Conservation (phyloP, 768 basidiomycete species). For the Phaeotremella fagi region DNA sequence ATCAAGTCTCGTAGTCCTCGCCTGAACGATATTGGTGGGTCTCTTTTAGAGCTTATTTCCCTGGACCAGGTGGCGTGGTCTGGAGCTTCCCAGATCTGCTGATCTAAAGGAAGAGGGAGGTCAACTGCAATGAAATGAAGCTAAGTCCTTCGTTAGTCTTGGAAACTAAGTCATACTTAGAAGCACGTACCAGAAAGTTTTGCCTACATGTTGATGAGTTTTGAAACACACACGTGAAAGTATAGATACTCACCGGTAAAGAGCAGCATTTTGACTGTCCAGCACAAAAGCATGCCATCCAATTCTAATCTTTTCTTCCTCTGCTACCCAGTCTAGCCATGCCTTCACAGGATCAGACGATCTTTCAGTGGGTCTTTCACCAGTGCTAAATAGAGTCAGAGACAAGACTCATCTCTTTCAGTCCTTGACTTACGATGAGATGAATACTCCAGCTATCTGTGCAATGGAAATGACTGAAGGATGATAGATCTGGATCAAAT, state of each 20-base stretch:
- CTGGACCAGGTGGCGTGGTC: slow-evolving; percentile 5
- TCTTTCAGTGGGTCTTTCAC: background rate
- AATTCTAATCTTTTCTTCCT: slow-evolving; percentile 14
- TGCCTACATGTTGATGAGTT: too few relatives aligned
- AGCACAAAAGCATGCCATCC: slow-evolving; percentile 23
- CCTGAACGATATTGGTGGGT: slow-evolving; percentile 5
- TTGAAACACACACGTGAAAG: too few relatives aligned
- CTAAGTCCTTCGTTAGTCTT: too few relatives aligned
- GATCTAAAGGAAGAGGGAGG: slow-evolving; percentile 4
- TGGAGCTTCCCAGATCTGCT: slow-evolving; percentile 6
- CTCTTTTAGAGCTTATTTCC: background rate
- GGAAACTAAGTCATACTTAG: too few relatives aligned
- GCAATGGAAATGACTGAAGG: slow-evolving; percentile 14
- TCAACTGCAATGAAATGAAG: slow-evolving; percentile 12
- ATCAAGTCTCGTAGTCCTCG: slow-evolving; percentile 12
- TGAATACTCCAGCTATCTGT: slow-evolving; percentile 12
- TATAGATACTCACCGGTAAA: slow-evolving; percentile 1
- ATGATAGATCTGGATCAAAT: slow-evolving; percentile 14
- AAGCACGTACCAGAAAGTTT: background rate
- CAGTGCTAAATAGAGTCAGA: too few relatives aligned
- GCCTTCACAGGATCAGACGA: slow-evolving; percentile 11
- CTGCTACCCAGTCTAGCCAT: slow-evolving; percentile 20
- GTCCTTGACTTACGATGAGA: slow-evolving; percentile 4
- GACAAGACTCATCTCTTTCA: too few relatives aligned
- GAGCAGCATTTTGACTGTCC: slow-evolving; percentile 20